These are phyloP conservation scores for Mycena leptocephala DNA, from an alignment of 768 basidiomycete genomes.

Conservation along the genomic window DNA sequence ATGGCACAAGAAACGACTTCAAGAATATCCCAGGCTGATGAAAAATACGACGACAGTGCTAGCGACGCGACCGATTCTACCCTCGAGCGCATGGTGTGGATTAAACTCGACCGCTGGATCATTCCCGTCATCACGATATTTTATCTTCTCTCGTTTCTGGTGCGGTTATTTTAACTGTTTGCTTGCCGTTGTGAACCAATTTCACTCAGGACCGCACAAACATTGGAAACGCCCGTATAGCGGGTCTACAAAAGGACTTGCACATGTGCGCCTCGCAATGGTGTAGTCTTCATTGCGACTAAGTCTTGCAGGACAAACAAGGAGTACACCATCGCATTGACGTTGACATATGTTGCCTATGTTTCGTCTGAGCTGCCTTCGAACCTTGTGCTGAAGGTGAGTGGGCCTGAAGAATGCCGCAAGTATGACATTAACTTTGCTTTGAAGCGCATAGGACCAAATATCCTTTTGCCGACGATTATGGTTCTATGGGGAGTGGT, in stretches of 20 bases:
- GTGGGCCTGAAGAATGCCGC: not conserved
- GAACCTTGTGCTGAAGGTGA: not conserved
- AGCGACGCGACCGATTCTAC: slow-evolving; percentile 32
- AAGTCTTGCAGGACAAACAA: too few relatives aligned
- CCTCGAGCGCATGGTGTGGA: slow-evolving; percentile 61
- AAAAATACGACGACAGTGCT: not conserved
- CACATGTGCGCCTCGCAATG: too few relatives aligned
- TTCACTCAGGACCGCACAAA: not conserved
- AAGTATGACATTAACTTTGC: not conserved
- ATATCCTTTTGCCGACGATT: not conserved
- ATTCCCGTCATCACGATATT: slow-evolving; percentile 63
- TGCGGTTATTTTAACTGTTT: not conserved
- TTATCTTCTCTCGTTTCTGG: not conserved
- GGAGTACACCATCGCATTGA: slow-evolving; percentile 66
- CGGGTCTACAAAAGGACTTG: slow-evolving; percentile 71
- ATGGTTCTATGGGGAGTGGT: not conserved
- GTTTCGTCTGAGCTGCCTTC: slow-evolving; percentile 46
- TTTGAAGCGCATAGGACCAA: not conserved
- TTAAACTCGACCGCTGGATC: slow-evolving; percentile 64
- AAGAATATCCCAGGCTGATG: not conserved
- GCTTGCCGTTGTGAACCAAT: not conserved
- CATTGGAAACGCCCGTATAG: slow-evolving; percentile 70
- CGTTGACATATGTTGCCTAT: slow-evolving; percentile 67
- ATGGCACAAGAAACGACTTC: not conserved
- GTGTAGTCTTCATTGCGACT: too few relatives aligned